phyloP scores from a whole-genome alignment of 345 rosid species.

The Turnera subulata region DNA sequence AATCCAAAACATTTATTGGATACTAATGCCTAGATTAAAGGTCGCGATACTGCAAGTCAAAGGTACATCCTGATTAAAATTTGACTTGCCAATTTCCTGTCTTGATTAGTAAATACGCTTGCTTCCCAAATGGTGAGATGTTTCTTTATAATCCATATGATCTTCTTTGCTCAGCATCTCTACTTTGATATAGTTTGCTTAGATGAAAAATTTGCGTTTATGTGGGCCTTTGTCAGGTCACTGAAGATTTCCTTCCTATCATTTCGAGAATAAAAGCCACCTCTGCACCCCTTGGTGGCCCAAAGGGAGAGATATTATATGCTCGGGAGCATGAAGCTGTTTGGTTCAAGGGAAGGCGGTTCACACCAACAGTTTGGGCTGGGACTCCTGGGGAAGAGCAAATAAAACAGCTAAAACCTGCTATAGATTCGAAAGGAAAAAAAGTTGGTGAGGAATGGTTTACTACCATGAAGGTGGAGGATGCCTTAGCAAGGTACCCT shows the following conservation, averaged over 20 bases:
- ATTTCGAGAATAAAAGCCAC: slow-evolving; percentile 72
- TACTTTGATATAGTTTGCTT: too few relatives aligned
- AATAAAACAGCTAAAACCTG: slow-evolving; percentile 84
- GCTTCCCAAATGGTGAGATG: not conserved
- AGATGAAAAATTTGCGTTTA: too few relatives aligned
- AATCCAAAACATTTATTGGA: too few relatives aligned
- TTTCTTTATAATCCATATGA: not conserved
- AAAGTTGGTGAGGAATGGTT: slow-evolving; percentile 99
- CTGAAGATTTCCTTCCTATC: slow-evolving; percentile 82
- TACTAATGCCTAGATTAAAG: too few relatives aligned
- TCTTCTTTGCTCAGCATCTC: too few relatives aligned
- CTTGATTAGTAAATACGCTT: not conserved
- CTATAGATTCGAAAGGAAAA: slow-evolving; percentile 87
- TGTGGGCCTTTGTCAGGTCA: slow-evolving; percentile 39
- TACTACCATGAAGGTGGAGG: slow-evolving; percentile 75
- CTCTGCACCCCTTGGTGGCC: slow-evolving; percentile 70
- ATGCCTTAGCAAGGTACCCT: slow-evolving; percentile 63
- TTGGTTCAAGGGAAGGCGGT: slow-evolving; percentile 92
- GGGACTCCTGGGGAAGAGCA: slow-evolving; percentile 90
- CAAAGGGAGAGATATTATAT: slow-evolving; percentile 80
- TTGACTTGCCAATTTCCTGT: not conserved
- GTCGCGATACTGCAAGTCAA: too few relatives aligned
- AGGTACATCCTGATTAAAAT: too few relatives aligned
- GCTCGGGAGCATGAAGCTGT: slow-evolving; percentile 91
- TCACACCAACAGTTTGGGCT: slow-evolving; percentile 77